A percentile compares a stretch with the other conserved stretches of the same genome.
Evolutionary conservation across 192 early-diverging fungal species (phyloP).

Genomic region (Coemansia sp.): DNA sequence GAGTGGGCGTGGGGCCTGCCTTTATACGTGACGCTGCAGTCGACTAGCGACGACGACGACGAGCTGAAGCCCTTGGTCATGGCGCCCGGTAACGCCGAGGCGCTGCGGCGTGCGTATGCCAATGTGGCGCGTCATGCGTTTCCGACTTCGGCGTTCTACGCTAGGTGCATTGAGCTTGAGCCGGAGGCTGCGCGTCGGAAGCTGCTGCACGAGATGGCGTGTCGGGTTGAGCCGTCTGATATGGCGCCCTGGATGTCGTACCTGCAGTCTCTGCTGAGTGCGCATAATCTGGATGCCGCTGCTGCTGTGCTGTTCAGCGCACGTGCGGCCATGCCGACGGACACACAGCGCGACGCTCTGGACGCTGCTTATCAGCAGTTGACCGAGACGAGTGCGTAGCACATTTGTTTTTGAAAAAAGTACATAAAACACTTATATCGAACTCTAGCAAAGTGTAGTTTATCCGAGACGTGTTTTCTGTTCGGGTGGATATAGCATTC

Average conservation of each 20-base stretch:
- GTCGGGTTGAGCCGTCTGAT: constrained; percentile 21
- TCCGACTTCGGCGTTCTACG: constrained; percentile 61
- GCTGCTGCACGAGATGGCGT: constrained; percentile 36
- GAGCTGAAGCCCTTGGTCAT: background rate
- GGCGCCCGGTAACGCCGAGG: constrained; percentile 30
- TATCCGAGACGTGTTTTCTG: no score
- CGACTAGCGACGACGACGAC: constrained; percentile 15
- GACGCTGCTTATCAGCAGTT: constrained; percentile 22
- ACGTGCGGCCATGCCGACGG: constrained; percentile 14
- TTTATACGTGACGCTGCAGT: constrained; percentile 5
- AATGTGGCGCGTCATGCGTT: constrained; percentile 55
- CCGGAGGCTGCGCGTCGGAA: constrained; percentile 19
- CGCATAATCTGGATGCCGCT: constrained; percentile 16
- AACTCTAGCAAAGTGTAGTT: no score
- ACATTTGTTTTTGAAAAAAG: no score
- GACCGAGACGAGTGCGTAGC: background rate
- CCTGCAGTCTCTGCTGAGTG: constrained; percentile 17
- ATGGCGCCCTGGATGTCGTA: constrained; percentile 33
- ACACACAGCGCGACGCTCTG: constrained; percentile 3
- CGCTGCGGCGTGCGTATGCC: constrained; percentile 52
- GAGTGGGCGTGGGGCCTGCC: constrained; percentile 54
- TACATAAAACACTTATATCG: no score
- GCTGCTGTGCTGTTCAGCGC: constrained; percentile 39
- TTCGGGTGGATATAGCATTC: no score
- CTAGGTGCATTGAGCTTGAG: constrained; percentile 62